Evolutionary conservation across 495 filamentous ascomycete genomes (phyloP).

Genomic region (Neurospora africana): DNA sequence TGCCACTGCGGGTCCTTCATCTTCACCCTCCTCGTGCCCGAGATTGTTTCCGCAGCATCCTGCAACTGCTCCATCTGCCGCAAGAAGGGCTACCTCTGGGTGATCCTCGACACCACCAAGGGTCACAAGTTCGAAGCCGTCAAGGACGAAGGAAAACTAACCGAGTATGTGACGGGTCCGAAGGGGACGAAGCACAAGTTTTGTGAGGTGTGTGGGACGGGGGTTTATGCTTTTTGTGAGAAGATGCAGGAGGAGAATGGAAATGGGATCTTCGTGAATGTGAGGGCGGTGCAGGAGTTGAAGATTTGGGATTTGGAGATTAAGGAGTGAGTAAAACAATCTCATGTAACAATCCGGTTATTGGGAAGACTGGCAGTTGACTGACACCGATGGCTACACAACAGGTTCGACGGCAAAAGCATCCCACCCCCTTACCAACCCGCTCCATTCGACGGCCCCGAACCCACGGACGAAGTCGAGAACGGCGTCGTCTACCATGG

Average conservation of each 20-base stretch:
- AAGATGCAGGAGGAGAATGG: neutral
- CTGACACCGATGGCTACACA: neutral
- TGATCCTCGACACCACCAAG: constrained; percentile 21
- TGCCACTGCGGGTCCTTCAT: constrained; percentile 45
- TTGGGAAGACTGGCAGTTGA: too few species aligned
- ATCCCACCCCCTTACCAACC: constrained; percentile 19
- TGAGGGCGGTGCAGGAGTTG: constrained; percentile 23
- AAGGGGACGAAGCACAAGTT: constrained; percentile 30
- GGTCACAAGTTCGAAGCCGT: constrained; percentile 33
- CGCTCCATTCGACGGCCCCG: constrained; percentile 26
- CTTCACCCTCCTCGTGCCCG: constrained; percentile 34
- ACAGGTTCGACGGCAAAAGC: constrained; percentile 28
- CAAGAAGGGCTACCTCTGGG: constrained; percentile 34
- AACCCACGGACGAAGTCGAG: constrained; percentile 26
- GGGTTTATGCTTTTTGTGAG: constrained; percentile 10
- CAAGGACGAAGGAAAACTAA: constrained; percentile 27
- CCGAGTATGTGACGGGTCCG: constrained; percentile 26
- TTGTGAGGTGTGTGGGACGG: constrained; percentile 31
- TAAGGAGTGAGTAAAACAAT: constrained; percentile 8
- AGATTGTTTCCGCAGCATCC: constrained; percentile 24
- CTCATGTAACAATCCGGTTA: too few species aligned
- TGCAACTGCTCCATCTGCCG: constrained; percentile 47
- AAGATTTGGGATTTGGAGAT: constrained; percentile 24
- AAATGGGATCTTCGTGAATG: constrained; percentile 14
- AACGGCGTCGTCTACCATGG: constrained; percentile 33